Evolutionary conservation across 257 asterid species (phyloP).

Genomic region (Mentha longifolia): DNA sequence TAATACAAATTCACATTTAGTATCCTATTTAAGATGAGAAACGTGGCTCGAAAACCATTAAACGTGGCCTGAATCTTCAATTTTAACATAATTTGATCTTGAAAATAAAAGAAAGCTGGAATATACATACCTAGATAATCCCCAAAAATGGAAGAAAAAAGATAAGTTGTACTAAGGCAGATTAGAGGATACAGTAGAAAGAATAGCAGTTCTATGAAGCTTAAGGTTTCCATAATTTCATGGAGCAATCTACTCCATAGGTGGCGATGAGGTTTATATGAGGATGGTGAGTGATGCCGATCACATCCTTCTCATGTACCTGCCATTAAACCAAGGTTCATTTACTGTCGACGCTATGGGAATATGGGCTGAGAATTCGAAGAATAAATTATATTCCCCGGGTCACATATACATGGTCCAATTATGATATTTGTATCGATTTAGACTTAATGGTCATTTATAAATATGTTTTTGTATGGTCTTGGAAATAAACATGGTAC

Average conservation of each 20-base stretch:
- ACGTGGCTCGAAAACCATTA: neutral
- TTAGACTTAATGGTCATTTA: neutral
- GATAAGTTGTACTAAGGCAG: neutral
- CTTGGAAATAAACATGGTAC: neutral
- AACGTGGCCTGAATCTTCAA: neutral
- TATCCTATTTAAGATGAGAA: neutral
- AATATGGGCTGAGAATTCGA: neutral
- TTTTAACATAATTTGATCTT: neutral
- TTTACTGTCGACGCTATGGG: neutral
- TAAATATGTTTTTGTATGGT: neutral
- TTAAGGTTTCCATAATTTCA: slow-evolving; percentile 95
- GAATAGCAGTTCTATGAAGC: slow-evolving; percentile 4
- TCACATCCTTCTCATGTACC: slow-evolving; percentile 97
- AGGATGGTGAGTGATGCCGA: slow-evolving; percentile 94
- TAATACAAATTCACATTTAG: neutral
- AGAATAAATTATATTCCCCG: neutral
- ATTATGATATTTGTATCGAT: too few species aligned
- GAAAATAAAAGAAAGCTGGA: neutral
- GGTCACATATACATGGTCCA: neutral
- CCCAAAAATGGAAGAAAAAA: neutral
- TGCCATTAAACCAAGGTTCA: slow-evolving; percentile 32
- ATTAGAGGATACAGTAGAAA: neutral
- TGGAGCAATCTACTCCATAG: slow-evolving; percentile 76
- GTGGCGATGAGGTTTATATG: slow-evolving; percentile 87
- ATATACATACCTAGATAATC: slow-evolving; percentile 28